Evolutionary conservation across 1,139 yeast species (phyloP).

Genomic region (Saccharomycopsis crataegensis): DNA sequence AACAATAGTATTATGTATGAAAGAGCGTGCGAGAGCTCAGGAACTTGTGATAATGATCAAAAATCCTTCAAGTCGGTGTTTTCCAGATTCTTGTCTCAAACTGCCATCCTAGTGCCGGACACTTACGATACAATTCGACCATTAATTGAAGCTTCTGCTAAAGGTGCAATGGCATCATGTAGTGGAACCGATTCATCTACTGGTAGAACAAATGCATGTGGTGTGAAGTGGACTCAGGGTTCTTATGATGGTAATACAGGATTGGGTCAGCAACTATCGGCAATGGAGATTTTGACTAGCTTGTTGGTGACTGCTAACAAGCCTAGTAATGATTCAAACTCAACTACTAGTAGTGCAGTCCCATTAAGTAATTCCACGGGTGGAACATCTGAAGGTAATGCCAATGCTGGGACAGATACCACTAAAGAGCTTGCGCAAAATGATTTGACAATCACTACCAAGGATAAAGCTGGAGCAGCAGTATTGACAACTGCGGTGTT

Average conservation of each 20-base stretch:
- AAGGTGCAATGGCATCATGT: constrained; percentile 51
- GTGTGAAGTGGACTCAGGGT: constrained; percentile 43
- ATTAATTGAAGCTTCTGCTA: constrained; percentile 41
- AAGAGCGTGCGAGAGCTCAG: constrained; percentile 55
- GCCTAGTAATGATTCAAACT: constrained; percentile 17
- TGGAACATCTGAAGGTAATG: constrained; percentile 40
- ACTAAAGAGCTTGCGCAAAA: constrained; percentile 31
- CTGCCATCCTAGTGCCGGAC: constrained; percentile 50
- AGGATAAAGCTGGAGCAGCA: constrained; percentile 84
- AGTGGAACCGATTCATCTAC: constrained; percentile 41
- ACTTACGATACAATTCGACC: constrained; percentile 37
- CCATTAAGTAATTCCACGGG: constrained; percentile 31
- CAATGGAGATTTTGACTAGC: constrained; percentile 47
- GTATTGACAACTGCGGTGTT: constrained; percentile 72
- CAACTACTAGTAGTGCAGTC: neutral
- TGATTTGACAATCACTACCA: constrained; percentile 40
- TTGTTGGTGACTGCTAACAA: constrained; percentile 30
- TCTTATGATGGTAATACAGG: constrained; percentile 48
- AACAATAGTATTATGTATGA: constrained; percentile 50
- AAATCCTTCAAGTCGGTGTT: constrained; percentile 70
- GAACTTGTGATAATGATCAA: constrained; percentile 66
- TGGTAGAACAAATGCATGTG: constrained; percentile 52
- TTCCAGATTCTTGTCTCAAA: constrained; percentile 55
- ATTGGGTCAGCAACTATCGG: constrained; percentile 58
- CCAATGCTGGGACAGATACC: constrained; percentile 35